Percentiles rank a stretch among this genome's conserved stretches.
Evolutionary conservation across 2,329 filamentous ascomycete species (phyloP).

Genomic region (Pseudocercospora fuligena): DNA sequence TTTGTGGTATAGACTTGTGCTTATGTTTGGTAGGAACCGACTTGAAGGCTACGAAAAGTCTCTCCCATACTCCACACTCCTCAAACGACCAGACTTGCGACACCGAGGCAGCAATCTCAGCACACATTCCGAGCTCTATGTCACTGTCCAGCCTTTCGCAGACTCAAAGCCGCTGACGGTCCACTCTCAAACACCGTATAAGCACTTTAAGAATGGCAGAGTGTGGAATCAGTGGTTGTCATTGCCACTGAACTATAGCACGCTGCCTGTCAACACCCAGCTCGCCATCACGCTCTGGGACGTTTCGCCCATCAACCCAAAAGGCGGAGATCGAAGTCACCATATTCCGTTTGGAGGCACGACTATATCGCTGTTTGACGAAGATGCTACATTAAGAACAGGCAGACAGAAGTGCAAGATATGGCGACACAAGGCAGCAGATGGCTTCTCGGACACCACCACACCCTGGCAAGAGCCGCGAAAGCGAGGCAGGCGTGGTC

Average conservation of each 20-base stretch:
- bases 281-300: constrained; percentile 97
- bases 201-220: constrained; percentile 74
- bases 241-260: constrained; percentile 81
- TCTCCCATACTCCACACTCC: constrained; percentile 75
- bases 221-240: constrained; percentile 97
- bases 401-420: constrained; percentile 90
- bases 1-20: constrained; percentile 30
- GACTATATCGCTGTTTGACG: constrained; percentile 88
- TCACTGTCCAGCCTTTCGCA: constrained; percentile 92
- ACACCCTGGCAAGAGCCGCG: constrained; percentile 73
- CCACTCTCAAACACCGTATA: constrained; percentile 90
- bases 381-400: constrained; percentile 87
- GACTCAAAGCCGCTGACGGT: constrained; percentile 94
- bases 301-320: constrained; percentile 76
- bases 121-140: constrained; percentile 84
- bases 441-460: constrained; percentile 78
- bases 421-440: constrained; percentile 79
- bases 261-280: constrained; percentile 78
- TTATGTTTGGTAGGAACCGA: constrained; percentile 55
- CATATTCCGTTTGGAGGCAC: constrained; percentile 93
- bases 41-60: constrained; percentile 79
- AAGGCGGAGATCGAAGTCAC: constrained; percentile 72
- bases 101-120: constrained; percentile 87
- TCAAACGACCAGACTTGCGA: constrained; percentile 78
- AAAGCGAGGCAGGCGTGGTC: constrained; percentile 53